These are phyloP conservation scores for Edaphochlamys debaryana DNA, from an alignment of 139 green algal genomes.

Conservation along the genomic window DNA sequence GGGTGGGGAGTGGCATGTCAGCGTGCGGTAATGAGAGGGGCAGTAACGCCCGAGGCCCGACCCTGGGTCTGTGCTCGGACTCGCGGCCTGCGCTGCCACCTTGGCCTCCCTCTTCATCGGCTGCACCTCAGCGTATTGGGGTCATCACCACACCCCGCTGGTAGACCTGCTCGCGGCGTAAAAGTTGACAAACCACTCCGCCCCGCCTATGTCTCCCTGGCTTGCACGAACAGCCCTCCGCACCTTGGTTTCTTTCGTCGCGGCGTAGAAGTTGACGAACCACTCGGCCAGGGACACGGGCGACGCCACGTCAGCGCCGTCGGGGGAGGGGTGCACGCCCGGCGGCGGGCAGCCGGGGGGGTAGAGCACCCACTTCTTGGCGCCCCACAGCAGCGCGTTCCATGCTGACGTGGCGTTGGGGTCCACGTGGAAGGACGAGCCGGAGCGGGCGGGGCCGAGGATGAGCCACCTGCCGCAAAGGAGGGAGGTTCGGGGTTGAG, in stretches of 20 bases:
- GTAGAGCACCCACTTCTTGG: slow-evolving; percentile 96
- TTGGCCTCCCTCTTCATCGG: too few species aligned
- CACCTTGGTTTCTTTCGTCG: slow-evolving; percentile 55
- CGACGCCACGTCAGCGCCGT: slow-evolving; percentile 90
- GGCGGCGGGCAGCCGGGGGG: slow-evolving; percentile 80
- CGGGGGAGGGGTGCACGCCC: slow-evolving; percentile 86
- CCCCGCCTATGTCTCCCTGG: too few species aligned
- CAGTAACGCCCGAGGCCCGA: too few species aligned
- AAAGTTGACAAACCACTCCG: too few species aligned
- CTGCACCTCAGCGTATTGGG: too few species aligned
- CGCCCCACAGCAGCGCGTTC: slow-evolving; percentile 88
- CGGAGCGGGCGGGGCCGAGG: slow-evolving; percentile 79
- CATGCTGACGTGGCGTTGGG: slow-evolving; percentile 92
- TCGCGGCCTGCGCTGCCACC: too few species aligned
- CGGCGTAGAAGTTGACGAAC: slow-evolving; percentile 88
- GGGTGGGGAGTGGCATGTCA: too few species aligned
- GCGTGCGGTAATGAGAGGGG: too few species aligned
- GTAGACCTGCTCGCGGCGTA: too few species aligned
- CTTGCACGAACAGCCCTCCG: too few species aligned
- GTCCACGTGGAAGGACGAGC: slow-evolving; percentile 87
- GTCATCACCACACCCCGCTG: too few species aligned
- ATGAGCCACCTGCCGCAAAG: slow-evolving; percentile 92
- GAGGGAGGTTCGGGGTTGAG: background rate
- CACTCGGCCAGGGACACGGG: slow-evolving; percentile 94
- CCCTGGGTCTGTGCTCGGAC: too few species aligned